phyloP scores from a whole-genome alignment of 129 eudicot species.

The Chrysanthemum makinoi region DNA sequence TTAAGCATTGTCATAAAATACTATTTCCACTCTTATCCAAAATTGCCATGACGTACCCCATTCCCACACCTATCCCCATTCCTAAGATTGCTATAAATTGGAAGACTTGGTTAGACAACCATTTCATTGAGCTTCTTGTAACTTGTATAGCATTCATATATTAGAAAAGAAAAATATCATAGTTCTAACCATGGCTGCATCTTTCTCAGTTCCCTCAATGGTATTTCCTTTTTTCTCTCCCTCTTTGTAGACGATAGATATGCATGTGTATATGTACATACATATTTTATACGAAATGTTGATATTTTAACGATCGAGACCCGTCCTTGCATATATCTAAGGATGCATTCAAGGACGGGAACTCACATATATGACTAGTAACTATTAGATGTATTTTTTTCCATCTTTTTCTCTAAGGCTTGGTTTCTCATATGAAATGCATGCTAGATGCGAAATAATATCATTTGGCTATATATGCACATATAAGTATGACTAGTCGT shows the following conservation, averaged over 20 bases:
- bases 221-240: conserved; percentile 26
- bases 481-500: too few relatives aligned
- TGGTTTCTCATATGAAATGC: too few relatives aligned
- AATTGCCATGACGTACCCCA: conserved; percentile 18
- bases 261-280: not conserved
- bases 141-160: conserved; percentile 23
- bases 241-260: not conserved
- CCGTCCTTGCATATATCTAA: too few relatives aligned
- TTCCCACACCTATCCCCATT: conserved; percentile 19
- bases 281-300: too few relatives aligned
- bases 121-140: conserved; percentile 33
- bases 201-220: conserved; percentile 88
- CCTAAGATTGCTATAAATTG: conserved; percentile 48
- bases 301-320: too few relatives aligned
- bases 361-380: too few relatives aligned
- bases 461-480: too few relatives aligned
- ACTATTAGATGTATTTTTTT: too few relatives aligned
- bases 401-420: too few relatives aligned
- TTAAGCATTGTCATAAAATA: not conserved
- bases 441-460: too few relatives aligned
- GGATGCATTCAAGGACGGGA: too few relatives aligned
- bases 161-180: not conserved
- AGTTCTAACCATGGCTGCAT: conserved; percentile 81
- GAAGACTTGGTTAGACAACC: not conserved
- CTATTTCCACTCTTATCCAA: conserved; percentile 20